These are phyloP conservation scores for Spirogloea muscicola DNA, from an alignment of 139 green algal genomes.

Conservation along the genomic window DNA sequence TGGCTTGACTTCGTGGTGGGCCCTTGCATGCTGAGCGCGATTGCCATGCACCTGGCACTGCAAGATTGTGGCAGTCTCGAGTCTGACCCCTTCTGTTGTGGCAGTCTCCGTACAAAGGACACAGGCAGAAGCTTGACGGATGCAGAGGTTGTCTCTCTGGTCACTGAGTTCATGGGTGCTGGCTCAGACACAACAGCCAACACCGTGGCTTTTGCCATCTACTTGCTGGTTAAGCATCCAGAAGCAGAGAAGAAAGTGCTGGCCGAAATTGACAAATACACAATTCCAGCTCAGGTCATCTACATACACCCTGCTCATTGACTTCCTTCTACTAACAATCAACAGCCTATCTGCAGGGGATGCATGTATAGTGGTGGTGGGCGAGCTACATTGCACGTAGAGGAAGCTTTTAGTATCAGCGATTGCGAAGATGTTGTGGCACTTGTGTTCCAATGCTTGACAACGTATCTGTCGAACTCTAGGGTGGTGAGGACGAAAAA, in stretches of 20 bases:
- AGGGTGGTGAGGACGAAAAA: neutral
- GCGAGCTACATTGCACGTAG: neutral
- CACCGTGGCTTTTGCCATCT: slow-evolving; percentile 9
- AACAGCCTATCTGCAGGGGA: no score
- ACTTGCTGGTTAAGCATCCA: slow-evolving; percentile 4
- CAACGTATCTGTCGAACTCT: neutral
- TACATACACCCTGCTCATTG: neutral
- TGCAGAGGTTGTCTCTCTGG: no score
- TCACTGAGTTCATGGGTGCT: slow-evolving; percentile 16
- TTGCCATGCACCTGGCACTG: no score
- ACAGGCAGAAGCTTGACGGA: no score
- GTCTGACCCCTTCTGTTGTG: no score
- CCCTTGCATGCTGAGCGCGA: no score
- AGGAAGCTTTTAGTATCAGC: neutral
- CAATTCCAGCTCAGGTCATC: neutral
- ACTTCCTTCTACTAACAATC: neutral
- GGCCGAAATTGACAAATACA: slow-evolving; percentile 8
- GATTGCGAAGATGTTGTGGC: no score
- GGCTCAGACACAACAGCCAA: slow-evolving; percentile 11
- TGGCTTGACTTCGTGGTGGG: no score
- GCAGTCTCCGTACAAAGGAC: no score
- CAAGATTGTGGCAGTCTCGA: no score
- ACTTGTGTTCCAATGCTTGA: neutral
- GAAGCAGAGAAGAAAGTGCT: neutral
- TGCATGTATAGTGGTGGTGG: neutral